Conservation (phyloP, 129 eudicot species). For the Cynara cardunculus region DNA sequence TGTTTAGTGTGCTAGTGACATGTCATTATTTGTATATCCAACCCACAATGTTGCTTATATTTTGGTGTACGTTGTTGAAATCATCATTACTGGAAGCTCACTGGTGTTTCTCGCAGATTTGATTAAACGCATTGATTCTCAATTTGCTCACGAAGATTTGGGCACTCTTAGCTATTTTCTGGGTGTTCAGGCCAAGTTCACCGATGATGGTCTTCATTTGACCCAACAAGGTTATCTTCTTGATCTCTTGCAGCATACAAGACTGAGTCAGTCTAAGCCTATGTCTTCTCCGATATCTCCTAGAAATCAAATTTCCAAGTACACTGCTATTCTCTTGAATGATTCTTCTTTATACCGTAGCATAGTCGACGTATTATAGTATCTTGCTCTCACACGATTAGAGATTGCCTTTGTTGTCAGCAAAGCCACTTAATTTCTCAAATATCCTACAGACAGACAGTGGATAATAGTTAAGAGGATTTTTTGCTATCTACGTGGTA, state of each 20-base stretch:
- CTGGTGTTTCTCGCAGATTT: background rate
- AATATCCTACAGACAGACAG: background rate
- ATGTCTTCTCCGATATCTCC: background rate
- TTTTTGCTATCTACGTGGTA: background rate
- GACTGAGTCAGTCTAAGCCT: background rate
- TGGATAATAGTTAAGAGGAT: background rate
- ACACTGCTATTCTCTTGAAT: background rate
- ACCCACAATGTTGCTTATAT: background rate
- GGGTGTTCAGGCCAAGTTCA: background rate
- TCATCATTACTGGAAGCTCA: background rate
- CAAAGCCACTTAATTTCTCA: background rate
- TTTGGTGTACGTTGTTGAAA: background rate
- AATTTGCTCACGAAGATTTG: background rate
- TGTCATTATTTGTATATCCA: background rate
- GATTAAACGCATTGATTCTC: background rate
- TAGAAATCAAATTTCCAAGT: background rate
- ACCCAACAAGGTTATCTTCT: background rate
- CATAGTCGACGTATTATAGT: background rate
- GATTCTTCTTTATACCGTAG: background rate
- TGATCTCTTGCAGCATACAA: background rate
- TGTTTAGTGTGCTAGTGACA: background rate
- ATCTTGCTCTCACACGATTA: background rate
- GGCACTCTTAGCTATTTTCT: background rate
- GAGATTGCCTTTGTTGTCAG: background rate
- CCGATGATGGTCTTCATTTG: background rate